Conservation (phyloP, 2,329 filamentous ascomycete species). For the Elsinoe perseae region DNA sequence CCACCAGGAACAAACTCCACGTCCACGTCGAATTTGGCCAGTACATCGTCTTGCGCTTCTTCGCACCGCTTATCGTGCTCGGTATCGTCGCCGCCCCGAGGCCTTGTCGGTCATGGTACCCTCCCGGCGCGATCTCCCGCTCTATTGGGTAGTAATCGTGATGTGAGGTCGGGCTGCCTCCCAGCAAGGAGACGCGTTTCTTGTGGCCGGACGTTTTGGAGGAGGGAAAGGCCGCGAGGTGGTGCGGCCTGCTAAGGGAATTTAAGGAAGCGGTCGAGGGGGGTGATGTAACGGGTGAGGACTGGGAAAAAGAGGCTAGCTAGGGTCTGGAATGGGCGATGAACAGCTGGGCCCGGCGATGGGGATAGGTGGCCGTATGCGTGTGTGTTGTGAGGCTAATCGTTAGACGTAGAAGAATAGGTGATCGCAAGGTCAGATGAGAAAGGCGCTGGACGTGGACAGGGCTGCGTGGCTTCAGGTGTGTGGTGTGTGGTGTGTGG, state of each 20-base stretch:
- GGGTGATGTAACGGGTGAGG: slow-evolving; percentile 3
- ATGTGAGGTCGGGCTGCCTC: slow-evolving; percentile 33
- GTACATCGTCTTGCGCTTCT: slow-evolving; percentile 49
- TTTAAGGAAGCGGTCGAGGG: neutral
- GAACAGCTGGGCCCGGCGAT: neutral
- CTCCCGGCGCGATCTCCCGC: slow-evolving; percentile 39
- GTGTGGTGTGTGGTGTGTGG: neutral
- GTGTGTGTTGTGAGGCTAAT: neutral
- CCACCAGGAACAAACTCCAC: slow-evolving; percentile 70
- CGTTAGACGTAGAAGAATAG: neutral
- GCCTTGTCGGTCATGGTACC: slow-evolving; percentile 46
- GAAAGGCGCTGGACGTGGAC: neutral
- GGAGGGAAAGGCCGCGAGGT: slow-evolving; percentile 11
- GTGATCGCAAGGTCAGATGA: neutral
- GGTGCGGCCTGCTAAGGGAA: neutral
- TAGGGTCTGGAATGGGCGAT: neutral
- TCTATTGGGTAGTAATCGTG: slow-evolving; percentile 41
- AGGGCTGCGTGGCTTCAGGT: neutral
- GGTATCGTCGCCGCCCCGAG: slow-evolving; percentile 34
- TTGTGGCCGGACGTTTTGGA: slow-evolving; percentile 51
- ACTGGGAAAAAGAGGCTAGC: neutral
- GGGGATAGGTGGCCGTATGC: neutral
- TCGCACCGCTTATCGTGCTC: slow-evolving; percentile 21
- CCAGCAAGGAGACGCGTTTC: slow-evolving; percentile 52
- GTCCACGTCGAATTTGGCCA: slow-evolving; percentile 81